Evolutionary conservation across 75 land plant species (phyloP), one percentile per base, ranked within the genome.

Genomic region (Cupressus sempervirens): DNA sequence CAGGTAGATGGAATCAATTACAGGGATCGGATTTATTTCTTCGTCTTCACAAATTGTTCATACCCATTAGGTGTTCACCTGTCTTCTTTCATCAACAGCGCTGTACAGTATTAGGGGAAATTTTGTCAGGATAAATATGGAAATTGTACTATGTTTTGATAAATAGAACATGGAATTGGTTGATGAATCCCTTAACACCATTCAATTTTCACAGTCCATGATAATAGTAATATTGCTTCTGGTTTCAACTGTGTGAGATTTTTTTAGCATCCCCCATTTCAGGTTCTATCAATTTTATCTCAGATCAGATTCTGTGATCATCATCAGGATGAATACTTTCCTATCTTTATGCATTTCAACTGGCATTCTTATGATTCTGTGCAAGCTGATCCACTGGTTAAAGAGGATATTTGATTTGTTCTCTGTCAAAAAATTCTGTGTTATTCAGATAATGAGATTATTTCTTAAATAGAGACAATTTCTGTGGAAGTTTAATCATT

Each of bases 1-100:
- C 93, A 90, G 91, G 89, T 94, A 89, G 89, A 87, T 82, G 86
- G 1, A 29, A 79, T 20, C 20, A 46, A 38, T 79, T 79, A 38
- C 46, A 41, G 40, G 40, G 35, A 32, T 70, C 32, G 35, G 74
- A 70, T 9, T 70, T 70, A 70, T 70, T 70, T 70, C 12, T 12
- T 30, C 32, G 32, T 70, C 74, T 11, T 70, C 74, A 70, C 74
- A 70, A 30, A 70, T 30, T 70, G 74, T 70, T 70, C 30, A 70
- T 70, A 70, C 35, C 7, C 10, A 35, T 23, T 70, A 62, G 67
- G 32, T 70, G 35, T 70, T 12, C 74, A 7, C 7, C 32, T 70
- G 74, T 32, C 74, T 70, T 70, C 74, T 70, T 70, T 70, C 74
- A 30, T 14, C 11, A 11, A 70, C 35, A 32, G 74, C 14, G 6